Evolutionary conservation across 163 green algal genomes (phyloP).

Genomic region (Trebouxia gelatinosa): DNA sequence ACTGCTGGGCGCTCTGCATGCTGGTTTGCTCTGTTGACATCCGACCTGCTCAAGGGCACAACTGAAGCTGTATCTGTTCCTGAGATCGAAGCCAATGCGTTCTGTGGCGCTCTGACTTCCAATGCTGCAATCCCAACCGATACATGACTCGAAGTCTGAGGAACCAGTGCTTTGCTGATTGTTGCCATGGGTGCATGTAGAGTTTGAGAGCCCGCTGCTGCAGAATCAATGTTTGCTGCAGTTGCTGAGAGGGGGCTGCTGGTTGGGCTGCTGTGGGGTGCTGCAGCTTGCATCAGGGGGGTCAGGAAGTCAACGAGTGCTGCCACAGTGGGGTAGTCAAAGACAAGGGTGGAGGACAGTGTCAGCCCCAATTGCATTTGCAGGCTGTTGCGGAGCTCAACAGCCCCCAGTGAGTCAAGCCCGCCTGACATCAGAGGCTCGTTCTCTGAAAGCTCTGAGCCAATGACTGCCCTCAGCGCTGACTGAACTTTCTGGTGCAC

Average conservation of each 20-base stretch:
- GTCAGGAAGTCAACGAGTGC: constrained; percentile 58
- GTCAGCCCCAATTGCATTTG: constrained; percentile 52
- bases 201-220: too few species aligned
- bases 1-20: constrained; percentile 33
- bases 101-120: neutral
- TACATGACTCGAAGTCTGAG: too few species aligned
- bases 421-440: constrained; percentile 84
- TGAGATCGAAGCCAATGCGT: constrained; percentile 1
- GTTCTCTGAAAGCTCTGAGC: constrained; percentile 55
- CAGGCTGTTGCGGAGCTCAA: constrained; percentile 80
- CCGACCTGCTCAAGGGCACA: constrained; percentile 55
- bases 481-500: constrained; percentile 13
- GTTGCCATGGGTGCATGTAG: too few species aligned
- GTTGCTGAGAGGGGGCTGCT: too few species aligned
- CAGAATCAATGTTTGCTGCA: too few species aligned
- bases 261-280: neutral
- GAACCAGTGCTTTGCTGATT: too few species aligned
- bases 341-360: constrained; percentile 76
- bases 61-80: neutral
- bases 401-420: constrained; percentile 70
- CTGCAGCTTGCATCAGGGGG: neutral
- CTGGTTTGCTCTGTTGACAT: constrained; percentile 30
- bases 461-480: neutral
- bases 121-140: neutral
- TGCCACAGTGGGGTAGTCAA: constrained; percentile 73